These are phyloP conservation scores for Globisporangium canariense DNA, from an alignment of 352 stramenopile species.

Conservation along the genomic window DNA sequence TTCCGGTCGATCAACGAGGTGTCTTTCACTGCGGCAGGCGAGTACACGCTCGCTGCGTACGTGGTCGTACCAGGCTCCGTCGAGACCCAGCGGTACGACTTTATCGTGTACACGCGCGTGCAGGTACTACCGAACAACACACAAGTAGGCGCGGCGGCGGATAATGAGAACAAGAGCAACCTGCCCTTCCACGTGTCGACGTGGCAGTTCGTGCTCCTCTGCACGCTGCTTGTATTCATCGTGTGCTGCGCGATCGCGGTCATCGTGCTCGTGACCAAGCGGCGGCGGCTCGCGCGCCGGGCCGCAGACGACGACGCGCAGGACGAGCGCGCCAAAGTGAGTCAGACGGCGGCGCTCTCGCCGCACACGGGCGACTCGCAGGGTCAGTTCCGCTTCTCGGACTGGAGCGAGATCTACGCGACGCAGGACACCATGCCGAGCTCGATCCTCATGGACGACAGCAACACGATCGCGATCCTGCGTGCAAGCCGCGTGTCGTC, in stretches of 20 bases:
- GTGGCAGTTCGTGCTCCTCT: constrained; percentile 26
- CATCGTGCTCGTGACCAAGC: constrained; percentile 17
- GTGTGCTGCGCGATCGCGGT: constrained; percentile 18
- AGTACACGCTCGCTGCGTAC: constrained; percentile 32
- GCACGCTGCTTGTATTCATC: constrained; percentile 21
- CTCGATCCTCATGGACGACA: constrained; percentile 35
- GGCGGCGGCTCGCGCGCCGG: constrained; percentile 12
- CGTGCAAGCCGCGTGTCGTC: constrained; percentile 39
- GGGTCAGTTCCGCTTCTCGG: constrained; percentile 27
- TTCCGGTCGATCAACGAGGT: constrained; percentile 26
- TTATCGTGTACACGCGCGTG: constrained; percentile 24
- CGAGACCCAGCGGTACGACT: constrained; percentile 27
- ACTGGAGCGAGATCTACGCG: constrained; percentile 48
- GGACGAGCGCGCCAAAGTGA: constrained; percentile 9
- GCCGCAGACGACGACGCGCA: constrained; percentile 1
- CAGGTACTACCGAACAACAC: constrained; percentile 5
- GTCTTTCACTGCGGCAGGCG: constrained; percentile 20
- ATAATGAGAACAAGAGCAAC: background rate
- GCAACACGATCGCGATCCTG: constrained; percentile 48
- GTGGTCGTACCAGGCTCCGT: constrained; percentile 24
- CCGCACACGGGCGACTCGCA: constrained; percentile 23
- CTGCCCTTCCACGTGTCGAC: constrained; percentile 18
- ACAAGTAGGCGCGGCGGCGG: background rate
- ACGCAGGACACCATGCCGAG: constrained; percentile 32
- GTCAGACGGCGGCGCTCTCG: constrained; percentile 11